Percentiles rank a stretch among this genome's conserved stretches.
Conservation (phyloP, 2,329 filamentous ascomycete genomes). For the Daldinia sp. region DNA sequence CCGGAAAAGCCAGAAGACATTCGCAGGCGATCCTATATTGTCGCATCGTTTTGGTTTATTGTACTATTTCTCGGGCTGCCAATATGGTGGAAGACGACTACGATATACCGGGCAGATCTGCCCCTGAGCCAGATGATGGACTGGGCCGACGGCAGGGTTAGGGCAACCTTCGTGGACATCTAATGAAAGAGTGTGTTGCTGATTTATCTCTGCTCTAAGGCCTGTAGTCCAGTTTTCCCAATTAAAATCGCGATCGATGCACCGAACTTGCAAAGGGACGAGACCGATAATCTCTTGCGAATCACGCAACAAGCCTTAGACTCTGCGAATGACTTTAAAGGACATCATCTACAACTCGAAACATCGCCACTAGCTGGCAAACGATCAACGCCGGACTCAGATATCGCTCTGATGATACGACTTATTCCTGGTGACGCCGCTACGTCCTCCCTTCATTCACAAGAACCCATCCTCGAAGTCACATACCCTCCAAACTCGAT, state of each 20-base stretch:
- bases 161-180: not conserved
- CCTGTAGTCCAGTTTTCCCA: conserved; percentile 89
- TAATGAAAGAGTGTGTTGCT: not conserved
- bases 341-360: conserved; percentile 82
- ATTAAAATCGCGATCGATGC: conserved; percentile 84
- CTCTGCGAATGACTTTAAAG: conserved; percentile 85
- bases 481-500: conserved; percentile 78
- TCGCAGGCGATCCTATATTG: conserved; percentile 77
- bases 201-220: conserved; percentile 62
- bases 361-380: conserved; percentile 59
- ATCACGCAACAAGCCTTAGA: conserved; percentile 89
- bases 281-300: conserved; percentile 79
- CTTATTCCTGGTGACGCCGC: conserved; percentile 73
- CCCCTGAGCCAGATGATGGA: conserved; percentile 88
- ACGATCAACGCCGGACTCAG: conserved; percentile 52
- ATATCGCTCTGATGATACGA: conserved; percentile 76
- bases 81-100: conserved; percentile 96
- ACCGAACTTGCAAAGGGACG: conserved; percentile 71
- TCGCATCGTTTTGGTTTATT: conserved; percentile 91
- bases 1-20: conserved; percentile 79
- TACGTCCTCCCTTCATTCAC: conserved; percentile 74
- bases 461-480: conserved; percentile 79
- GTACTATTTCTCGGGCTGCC: conserved; percentile 87
- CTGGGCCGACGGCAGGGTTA: conserved; percentile 90
- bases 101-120: conserved; percentile 87